phyloP scores from a whole-genome alignment of 225 moss, liverwort and hornwort genomes.

The Physcomitrium patens region DNA sequence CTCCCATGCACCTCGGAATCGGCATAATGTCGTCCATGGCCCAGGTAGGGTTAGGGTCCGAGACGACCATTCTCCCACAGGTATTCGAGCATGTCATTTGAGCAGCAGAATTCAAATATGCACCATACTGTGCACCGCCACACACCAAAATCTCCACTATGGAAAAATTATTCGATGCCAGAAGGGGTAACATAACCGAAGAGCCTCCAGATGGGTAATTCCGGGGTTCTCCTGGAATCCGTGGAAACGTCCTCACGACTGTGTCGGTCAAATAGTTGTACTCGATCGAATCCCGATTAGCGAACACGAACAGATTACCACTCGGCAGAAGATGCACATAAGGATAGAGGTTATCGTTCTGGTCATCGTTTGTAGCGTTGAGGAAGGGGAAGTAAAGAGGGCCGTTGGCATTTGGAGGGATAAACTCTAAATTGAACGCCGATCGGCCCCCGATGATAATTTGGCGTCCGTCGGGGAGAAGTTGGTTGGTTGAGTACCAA shows the following conservation, averaged over 20 bases:
- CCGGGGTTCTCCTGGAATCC: constrained; percentile 53
- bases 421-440: constrained; percentile 45
- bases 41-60: constrained; percentile 50
- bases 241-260: constrained; percentile 51
- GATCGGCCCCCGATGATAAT: constrained; percentile 58
- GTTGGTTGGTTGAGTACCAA: constrained; percentile 68
- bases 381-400: constrained; percentile 53
- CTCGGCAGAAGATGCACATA: constrained; percentile 61
- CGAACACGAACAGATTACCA: constrained; percentile 63
- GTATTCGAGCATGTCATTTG: constrained; percentile 51
- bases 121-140: constrained; percentile 66
- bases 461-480: constrained; percentile 64
- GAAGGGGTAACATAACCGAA: constrained; percentile 60
- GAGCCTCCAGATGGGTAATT: constrained; percentile 68
- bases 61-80: constrained; percentile 50
- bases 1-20: constrained; percentile 74
- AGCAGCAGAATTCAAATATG: constrained; percentile 47
- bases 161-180: constrained; percentile 46
- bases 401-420: constrained; percentile 39
- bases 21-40: constrained; percentile 79
- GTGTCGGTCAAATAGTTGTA: constrained; percentile 54
- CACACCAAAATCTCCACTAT: constrained; percentile 59
- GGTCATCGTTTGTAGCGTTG: constrained; percentile 52
- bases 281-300: constrained; percentile 62
- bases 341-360: constrained; percentile 71